A percentile compares a stretch with the other conserved stretches of the same genome.
Evolutionary conservation across 306 rosid genomes (phyloP).

Genomic region (Acacia confusa): DNA sequence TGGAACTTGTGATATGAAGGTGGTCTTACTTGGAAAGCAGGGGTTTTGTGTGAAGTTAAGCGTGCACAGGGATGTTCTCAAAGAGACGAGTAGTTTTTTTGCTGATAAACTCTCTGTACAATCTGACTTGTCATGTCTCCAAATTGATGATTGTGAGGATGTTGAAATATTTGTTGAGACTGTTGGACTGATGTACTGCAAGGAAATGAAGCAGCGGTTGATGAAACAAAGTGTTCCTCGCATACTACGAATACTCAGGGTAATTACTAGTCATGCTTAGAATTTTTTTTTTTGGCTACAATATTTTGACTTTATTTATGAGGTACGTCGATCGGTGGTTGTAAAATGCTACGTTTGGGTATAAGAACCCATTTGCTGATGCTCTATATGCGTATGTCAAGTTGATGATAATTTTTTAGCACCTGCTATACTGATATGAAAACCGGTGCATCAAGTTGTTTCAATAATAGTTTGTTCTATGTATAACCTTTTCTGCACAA

Average conservation of each 20-base stretch:
- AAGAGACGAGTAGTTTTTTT: slow-evolving; percentile 66
- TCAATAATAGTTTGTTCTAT: background rate
- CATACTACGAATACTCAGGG: slow-evolving; percentile 88
- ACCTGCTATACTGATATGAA: background rate
- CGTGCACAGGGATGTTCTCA: slow-evolving; percentile 73
- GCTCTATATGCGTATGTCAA: background rate
- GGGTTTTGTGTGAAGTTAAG: slow-evolving; percentile 92
- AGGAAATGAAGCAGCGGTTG: slow-evolving; percentile 87
- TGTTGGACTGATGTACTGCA: slow-evolving; percentile 91
- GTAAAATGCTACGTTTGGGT: background rate
- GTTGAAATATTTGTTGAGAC: slow-evolving; percentile 90
- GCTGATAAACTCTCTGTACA: slow-evolving; percentile 63
- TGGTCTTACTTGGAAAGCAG: slow-evolving; percentile 78
- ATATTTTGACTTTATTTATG: background rate
- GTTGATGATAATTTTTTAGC: background rate
- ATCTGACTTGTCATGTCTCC: slow-evolving; percentile 50
- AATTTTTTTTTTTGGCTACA: background rate
- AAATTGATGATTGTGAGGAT: slow-evolving; percentile 86
- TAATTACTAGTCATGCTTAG: slow-evolving; percentile 20
- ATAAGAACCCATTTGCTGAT: background rate
- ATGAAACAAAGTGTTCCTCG: slow-evolving; percentile 90
- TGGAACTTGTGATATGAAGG: slow-evolving; percentile 87
- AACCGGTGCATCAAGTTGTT: slow-evolving; percentile 8
- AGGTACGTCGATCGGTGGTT: background rate
- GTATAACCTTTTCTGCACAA: background rate